Conservation (phyloP, 306 rosid species). For the Rosa persica region DNA sequence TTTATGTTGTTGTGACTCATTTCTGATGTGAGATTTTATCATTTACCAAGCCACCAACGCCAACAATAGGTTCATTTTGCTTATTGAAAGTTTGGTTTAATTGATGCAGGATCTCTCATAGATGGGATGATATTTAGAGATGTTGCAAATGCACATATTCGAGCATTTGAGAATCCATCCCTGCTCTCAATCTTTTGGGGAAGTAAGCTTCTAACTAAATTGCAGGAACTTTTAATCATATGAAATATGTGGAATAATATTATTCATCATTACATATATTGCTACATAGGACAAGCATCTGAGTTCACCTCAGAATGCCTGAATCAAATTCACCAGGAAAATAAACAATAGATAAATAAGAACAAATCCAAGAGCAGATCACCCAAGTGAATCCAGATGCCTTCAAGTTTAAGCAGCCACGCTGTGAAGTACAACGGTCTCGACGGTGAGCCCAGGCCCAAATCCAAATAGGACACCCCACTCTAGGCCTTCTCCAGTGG, state of each 20-base stretch:
- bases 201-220: neutral
- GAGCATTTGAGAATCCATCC: neutral
- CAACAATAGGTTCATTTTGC: neutral
- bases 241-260: neutral
- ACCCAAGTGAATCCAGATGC: neutral
- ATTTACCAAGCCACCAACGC: neutral
- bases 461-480: conserved; percentile 76
- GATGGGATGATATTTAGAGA: neutral
- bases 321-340: neutral
- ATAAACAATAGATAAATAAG: neutral
- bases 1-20: too few relatives aligned
- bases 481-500: conserved; percentile 57
- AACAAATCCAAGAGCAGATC: neutral
- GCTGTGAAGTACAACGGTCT: conserved; percentile 58
- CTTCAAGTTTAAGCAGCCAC: conserved; percentile 20
- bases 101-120: neutral
- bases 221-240: neutral
- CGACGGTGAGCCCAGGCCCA: conserved; percentile 77
- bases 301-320: neutral
- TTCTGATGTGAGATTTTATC: neutral
- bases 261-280: conserved; percentile 5
- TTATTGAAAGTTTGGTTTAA: neutral
- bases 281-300: neutral
- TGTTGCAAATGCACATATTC: neutral
- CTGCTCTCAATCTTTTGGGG: neutral